Base-by-base conservation (phyloP, 768 basidiomycete genomes). In the Mycena amicta region DNA sequence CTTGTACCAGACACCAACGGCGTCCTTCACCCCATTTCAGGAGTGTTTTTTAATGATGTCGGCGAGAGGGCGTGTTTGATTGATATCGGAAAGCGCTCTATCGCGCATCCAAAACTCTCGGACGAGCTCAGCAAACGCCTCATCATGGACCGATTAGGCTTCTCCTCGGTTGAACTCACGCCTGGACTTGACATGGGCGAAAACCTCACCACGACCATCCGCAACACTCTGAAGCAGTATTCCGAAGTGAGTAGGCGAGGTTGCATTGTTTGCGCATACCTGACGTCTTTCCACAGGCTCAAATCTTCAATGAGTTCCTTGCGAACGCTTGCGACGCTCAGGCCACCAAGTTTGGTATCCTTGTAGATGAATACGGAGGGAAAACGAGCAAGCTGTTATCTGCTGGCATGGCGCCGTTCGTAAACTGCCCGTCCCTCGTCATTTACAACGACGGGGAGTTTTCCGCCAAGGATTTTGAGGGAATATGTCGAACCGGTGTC, bases 311-410 rank as follows among this genome's bases (percentile, higher is more conserved):
- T 2, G 83, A 85, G 56, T 83, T 83, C 60, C 56, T 84, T 5
- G 83, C 83, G 1, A 85, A 85, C 56, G 83, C 83, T 1, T 70
- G 71, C 4, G 83, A 84, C 62, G 83, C 83, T 0, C 67, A 67
- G 11, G 83, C 83, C 0, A 75, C 71, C 2, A 62, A 68, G n/a
- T 80, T 84, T 57, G 63, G 68, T 2, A 62, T 83, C 20, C 57
- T 80, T 1, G 52, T 81, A 5, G 79, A 83, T 55, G 67, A 75
- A n/a, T 37, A 49, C 5, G 40, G 39, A 4, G 49, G 51, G 29
- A 40, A 43, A 5, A 31, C 56, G 5, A 15, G 61, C 2, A 55
- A 58, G 22, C 31, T 79, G 13, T 50, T 83, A 16, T 75, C 75
- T 5, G 62, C 68, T 12, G 54, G 66, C 4, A 71, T 84, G 75